Percentiles rank a stretch among this genome's conserved stretches.
phyloP scores from a whole-genome alignment of 768 basidiomycete species.

The Termitomyces sp. region DNA sequence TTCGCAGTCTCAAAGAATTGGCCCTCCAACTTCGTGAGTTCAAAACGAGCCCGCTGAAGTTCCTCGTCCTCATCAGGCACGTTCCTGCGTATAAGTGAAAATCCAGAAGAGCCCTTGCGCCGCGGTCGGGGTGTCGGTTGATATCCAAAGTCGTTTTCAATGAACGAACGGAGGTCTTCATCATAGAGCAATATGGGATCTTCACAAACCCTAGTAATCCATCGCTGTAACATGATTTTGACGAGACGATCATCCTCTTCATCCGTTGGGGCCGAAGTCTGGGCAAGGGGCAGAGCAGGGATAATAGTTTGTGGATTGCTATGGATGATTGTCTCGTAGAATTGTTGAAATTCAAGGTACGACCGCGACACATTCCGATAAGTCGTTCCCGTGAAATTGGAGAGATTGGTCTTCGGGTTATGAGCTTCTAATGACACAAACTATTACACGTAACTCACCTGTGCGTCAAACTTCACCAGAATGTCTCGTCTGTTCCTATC shows the following conservation, averaged over 20 bases:
- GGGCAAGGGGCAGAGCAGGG: slow-evolving; percentile 92
- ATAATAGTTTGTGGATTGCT: slow-evolving; percentile 96
- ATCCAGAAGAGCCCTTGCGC: slow-evolving; percentile 70
- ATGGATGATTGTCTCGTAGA: slow-evolving; percentile 85
- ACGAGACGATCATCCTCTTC: slow-evolving; percentile 98
- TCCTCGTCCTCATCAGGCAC: slow-evolving; percentile 96
- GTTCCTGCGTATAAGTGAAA: slow-evolving; percentile 70
- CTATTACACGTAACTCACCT: slow-evolving; percentile 48
- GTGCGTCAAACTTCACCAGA: slow-evolving; percentile 90
- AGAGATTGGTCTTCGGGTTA: slow-evolving; percentile 75
- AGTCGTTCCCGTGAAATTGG: slow-evolving; percentile 83
- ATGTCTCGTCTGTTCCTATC: slow-evolving; percentile 96
- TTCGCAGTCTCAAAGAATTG: slow-evolving; percentile 93
- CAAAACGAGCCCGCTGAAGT: slow-evolving; percentile 84
- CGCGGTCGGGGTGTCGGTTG: slow-evolving; percentile 77
- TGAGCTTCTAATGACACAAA: slow-evolving; percentile 1
- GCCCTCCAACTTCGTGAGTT: slow-evolving; percentile 87
- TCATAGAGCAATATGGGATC: slow-evolving; percentile 85
- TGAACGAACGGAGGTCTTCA: slow-evolving; percentile 91
- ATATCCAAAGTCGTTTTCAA: slow-evolving; percentile 97
- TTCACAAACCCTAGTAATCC: slow-evolving; percentile 91
- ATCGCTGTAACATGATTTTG: slow-evolving; percentile 90
- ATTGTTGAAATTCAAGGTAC: slow-evolving; percentile 91
- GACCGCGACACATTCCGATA: slow-evolving; percentile 95
- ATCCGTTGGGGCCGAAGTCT: slow-evolving; percentile 95